Conservation (phyloP, 2,329 filamentous ascomycete genomes). For the Septoria petroselini region DNA sequence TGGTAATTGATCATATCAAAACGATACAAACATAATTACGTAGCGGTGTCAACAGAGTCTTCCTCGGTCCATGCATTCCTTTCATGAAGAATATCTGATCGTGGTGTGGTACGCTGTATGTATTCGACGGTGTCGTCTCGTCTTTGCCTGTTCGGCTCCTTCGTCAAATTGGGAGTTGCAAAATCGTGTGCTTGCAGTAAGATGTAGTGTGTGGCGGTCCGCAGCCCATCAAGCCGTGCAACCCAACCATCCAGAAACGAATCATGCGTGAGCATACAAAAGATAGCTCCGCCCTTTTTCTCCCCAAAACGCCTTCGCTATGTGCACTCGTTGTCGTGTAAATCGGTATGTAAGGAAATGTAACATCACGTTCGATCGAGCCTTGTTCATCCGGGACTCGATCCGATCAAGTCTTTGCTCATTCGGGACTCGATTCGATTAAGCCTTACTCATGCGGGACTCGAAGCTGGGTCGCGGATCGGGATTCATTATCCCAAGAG, state of each 20-base stretch:
- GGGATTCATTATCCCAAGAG: constrained; percentile 42
- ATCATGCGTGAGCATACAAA: constrained; percentile 14
- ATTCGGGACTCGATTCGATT: constrained; percentile 7
- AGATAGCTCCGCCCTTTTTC: constrained; percentile 9
- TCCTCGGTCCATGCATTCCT: constrained; percentile 6
- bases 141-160: constrained; percentile 5
- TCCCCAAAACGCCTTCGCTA: constrained; percentile 20
- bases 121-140: constrained; percentile 10
- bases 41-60: constrained; percentile 16
- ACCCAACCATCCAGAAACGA: constrained; percentile 11
- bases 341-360: constrained; percentile 16
- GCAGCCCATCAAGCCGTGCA: constrained; percentile 10
- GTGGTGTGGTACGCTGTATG: constrained; percentile 15
- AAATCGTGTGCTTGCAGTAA: constrained; percentile 23
- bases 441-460: constrained; percentile 23
- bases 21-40: constrained; percentile 26
- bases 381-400: constrained; percentile 28
- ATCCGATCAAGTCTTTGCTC: no score
- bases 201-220: constrained; percentile 5
- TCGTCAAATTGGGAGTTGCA: constrained; percentile 17
- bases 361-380: constrained; percentile 12
- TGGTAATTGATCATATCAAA: constrained; percentile 23
- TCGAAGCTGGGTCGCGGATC: constrained; percentile 36
- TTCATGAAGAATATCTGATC: constrained; percentile 11
- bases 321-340: constrained; percentile 20